A percentile compares a stretch with the other conserved stretches of the same genome.
Evolutionary conservation across 1,284 basidiomycete genomes (phyloP).

Genomic region (Marasmius oreades): DNA sequence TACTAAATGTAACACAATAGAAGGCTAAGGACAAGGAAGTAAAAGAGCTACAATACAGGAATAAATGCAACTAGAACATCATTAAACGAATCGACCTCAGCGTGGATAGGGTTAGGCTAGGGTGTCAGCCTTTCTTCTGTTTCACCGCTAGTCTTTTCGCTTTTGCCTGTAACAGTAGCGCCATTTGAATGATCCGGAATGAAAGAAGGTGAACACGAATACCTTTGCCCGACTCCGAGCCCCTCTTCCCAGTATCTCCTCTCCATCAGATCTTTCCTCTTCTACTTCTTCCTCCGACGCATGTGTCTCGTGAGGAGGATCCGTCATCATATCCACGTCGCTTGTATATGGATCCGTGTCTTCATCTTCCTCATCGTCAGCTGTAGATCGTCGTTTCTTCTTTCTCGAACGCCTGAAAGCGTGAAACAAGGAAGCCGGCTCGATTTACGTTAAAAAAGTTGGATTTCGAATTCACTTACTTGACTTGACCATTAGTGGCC

Average conservation of each 20-base stretch:
- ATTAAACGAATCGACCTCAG: too few species aligned
- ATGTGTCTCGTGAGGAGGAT: constrained; percentile 17
- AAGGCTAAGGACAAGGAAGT: too few species aligned
- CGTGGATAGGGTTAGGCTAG: not conserved
- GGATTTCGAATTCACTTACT: constrained; percentile 27
- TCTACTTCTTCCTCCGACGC: constrained; percentile 19
- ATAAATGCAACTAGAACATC: too few species aligned
- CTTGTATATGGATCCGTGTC: constrained; percentile 24
- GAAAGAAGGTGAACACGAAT: not conserved
- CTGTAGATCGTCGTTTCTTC: constrained; percentile 29
- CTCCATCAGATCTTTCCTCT: constrained; percentile 20
- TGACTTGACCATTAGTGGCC: constrained; percentile 36
- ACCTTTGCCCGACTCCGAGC: constrained; percentile 36
- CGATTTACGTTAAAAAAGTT: constrained; percentile 10
- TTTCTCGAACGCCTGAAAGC: constrained; percentile 27
- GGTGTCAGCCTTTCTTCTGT: constrained; percentile 6
- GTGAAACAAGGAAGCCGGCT: too few species aligned
- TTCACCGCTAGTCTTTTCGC: constrained; percentile 12
- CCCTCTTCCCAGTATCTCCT: constrained; percentile 31
- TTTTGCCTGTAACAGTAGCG: constrained; percentile 9
- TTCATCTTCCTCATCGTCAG: constrained; percentile 21
- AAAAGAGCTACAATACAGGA: too few species aligned
- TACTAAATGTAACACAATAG: too few species aligned
- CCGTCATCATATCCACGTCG: constrained; percentile 23
- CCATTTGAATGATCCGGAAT: not conserved